Percentiles rank a stretch among this genome's conserved stretches.
Evolutionary conservation across 495 filamentous ascomycete species (phyloP).

Genomic region (Podospora appendiculata): DNA sequence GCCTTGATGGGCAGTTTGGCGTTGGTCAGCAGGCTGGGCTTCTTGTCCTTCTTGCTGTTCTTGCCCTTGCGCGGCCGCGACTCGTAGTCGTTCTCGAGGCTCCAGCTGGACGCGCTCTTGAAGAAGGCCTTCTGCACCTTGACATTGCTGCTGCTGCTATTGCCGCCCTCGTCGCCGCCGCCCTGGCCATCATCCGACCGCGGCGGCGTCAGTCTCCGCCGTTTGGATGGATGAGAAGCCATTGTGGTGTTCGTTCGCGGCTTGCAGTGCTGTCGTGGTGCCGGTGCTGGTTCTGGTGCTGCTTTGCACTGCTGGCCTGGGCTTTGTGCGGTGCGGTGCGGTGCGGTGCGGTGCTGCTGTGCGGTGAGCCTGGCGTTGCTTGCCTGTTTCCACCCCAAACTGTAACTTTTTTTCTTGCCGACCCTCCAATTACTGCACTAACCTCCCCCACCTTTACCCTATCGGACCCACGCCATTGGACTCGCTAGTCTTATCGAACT

Average conservation of each 20-base stretch:
- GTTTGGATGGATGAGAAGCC: slow-evolving; percentile 35
- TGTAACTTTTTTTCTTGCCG: not conserved
- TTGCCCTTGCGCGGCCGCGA: slow-evolving; percentile 62
- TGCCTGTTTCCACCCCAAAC: not conserved
- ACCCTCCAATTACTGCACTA: not conserved
- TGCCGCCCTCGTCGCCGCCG: too few species aligned
- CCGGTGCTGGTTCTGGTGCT: too few species aligned
- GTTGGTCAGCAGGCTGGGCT: slow-evolving; percentile 13
- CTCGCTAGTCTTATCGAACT: slow-evolving; percentile 13
- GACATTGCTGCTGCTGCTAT: slow-evolving; percentile 10
- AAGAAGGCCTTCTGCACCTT: slow-evolving; percentile 38
- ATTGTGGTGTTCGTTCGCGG: slow-evolving; percentile 11
- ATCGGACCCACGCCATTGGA: slow-evolving; percentile 8
- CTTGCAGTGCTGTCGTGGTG: too few species aligned
- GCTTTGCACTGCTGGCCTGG: too few species aligned
- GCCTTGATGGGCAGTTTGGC: slow-evolving; percentile 78
- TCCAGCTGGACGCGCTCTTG: slow-evolving; percentile 54
- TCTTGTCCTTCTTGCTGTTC: slow-evolving; percentile 65
- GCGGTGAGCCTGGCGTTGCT: not conserved
- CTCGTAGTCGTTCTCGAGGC: slow-evolving; percentile 90
- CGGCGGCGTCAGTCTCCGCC: slow-evolving; percentile 36
- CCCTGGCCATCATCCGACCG: slow-evolving; percentile 22
- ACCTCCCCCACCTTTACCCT: slow-evolving; percentile 9
- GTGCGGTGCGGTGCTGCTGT: not conserved
- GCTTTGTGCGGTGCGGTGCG: too few species aligned